Base-by-base conservation (phyloP, 495 filamentous ascomycete species). In the Penicillium longicatenatum region DNA sequence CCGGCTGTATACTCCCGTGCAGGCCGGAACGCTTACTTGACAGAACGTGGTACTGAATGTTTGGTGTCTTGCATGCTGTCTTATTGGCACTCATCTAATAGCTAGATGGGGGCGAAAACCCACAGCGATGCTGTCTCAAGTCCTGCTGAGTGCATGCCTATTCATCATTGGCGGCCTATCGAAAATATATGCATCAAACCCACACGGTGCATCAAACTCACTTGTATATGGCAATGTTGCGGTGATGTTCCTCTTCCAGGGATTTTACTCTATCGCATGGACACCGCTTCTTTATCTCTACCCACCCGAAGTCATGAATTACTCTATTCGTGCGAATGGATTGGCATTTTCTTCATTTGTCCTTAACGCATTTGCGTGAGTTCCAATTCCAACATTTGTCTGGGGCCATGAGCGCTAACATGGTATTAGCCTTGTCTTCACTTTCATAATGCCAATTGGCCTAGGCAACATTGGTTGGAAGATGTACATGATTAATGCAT, bases 281-380 rank as follows among this genome's bases (percentile, higher is more conserved):
- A 86, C 83, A 16, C 84, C 84, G 11, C 75, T 87, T 24, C 75
- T 84, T 21, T 80, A 77, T 54, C 77, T 84, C 21, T 86, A 87
- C 54, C 84, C 85, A 24, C 75, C 80, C 22, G 77, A 81, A 55
- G 78, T 85, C 46, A 76, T 75, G 58, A 66, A 64, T 33, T 69
- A 63, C 42, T 60, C 63, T 4, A 66, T 69, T 30, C 60, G 66
- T 6, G 63, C 63, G 1, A 64, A 66, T 45, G 63, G 63, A 12
- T 12, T 66, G 2, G 63, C 63, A 0, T 52, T 69, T 17, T 66
- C 63, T 7, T 57, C 57, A 6, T 63, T 68, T 26, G 52, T 47
- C n/a, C 57, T 78, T 19, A 83, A 82, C 64, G 73, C 70, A 3
- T 68, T 81, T 49, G 78, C 76, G 78, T 79, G 59, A 49, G 75